Base-by-base conservation (phyloP, 1,139 yeast genomes). In the Blastobotrys raffinosifermentans region DNA sequence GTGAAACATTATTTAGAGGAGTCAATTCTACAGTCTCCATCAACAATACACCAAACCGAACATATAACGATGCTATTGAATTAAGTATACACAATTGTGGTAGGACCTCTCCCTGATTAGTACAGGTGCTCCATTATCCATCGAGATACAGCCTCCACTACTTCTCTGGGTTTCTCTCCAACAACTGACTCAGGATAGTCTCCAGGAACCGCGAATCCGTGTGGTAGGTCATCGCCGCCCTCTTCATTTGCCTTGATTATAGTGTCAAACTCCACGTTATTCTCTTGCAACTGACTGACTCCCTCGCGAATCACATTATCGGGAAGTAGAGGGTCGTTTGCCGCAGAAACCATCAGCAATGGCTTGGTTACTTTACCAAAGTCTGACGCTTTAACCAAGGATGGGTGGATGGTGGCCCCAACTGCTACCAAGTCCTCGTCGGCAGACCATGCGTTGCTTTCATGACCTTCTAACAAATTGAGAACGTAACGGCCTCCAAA, bases 121-220 rank as follows among this genome's bases (percentile, higher is more conserved):
- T 43, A 50, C 32, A 48, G 19, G 35, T 48, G 55, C 32, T 45
- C 48, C 17, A 38, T 17, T 14, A 55, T 40, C 59, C 59, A 56
- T 19, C 45, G 40, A n/a, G 47, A 30, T 6, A 53, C 51, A 10
- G 45, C 35, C 19, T 43, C 43, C 11, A 55, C 31, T 7, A 55
- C 60, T 31, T 47, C 45, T n/a, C 40, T 38, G 2, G 61, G 60
- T 18, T 38, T 36, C 27, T 75, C 45, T 62, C 58, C 60, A 2
- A 56, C 61, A 19, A 44, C 42, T 1, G 44, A 29, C 10, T 41
- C 47, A 4, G 60, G 51, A 38, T 64, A 64, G 37, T 64, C 69
- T 2, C 68, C 67, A 18, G 64, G 61, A 16, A 64, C 66, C 1
- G 64, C 65, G 48, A 64, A 64, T 3, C 69, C 68, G 46, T 64